phyloP scores from a whole-genome alignment of 441 rosid genomes.

The Kokia cookei region DNA sequence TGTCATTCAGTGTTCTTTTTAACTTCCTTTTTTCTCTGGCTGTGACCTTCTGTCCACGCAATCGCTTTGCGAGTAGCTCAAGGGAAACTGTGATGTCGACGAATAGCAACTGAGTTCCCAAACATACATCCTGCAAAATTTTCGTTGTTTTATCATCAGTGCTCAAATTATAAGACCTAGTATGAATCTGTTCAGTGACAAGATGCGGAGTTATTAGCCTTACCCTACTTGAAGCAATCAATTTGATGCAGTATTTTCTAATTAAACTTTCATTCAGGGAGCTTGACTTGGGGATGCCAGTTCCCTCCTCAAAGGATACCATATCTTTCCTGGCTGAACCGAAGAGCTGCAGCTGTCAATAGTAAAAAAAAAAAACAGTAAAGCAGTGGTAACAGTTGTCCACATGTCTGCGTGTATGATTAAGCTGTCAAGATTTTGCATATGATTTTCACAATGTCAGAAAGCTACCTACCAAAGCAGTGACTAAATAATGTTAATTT shows the following conservation, averaged over 20 bases:
- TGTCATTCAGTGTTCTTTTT: constrained; percentile 43
- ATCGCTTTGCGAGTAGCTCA: constrained; percentile 37
- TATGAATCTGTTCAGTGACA: neutral
- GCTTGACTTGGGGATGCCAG: constrained; percentile 12
- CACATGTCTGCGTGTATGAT: neutral
- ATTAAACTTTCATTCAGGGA: constrained; percentile 24
- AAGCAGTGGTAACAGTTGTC: neutral
- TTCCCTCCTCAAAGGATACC: constrained; percentile 8
- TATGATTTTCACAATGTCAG: neutral
- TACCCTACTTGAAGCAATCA: constrained; percentile 39
- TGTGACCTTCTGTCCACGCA: constrained; percentile 34
- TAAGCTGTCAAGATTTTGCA: neutral
- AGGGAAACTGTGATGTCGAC: constrained; percentile 38
- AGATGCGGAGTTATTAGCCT: constrained; percentile 12
- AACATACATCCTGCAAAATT: constrained; percentile 38
- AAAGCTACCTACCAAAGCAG: neutral
- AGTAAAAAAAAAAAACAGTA: neutral
- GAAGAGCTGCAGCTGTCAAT: constrained; percentile 21
- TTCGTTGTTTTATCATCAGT: constrained; percentile 1
- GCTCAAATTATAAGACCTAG: neutral
- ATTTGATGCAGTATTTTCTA: constrained; percentile 37
- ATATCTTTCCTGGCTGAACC: constrained; percentile 15
- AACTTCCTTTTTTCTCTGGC: constrained; percentile 43
- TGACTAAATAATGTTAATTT: neutral
- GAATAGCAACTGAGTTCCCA: constrained; percentile 62